A percentile compares a stretch with the other conserved stretches of the same genome.
phyloP scores from a whole-genome alignment of 495 filamentous ascomycete genomes.

The Hypoxylon cercidicola region DNA sequence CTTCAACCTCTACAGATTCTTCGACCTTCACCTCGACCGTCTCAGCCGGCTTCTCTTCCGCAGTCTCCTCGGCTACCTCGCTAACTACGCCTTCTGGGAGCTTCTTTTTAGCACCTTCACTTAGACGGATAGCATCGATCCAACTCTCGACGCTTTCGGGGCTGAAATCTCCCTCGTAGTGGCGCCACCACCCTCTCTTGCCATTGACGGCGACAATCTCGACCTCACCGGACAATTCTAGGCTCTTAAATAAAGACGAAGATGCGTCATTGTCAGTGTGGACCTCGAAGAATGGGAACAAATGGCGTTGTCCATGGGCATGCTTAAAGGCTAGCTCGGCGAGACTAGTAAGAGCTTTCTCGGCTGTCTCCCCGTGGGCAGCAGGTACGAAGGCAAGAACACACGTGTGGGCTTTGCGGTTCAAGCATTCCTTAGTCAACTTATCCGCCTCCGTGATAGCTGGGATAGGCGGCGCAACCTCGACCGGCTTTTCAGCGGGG shows the following conservation, averaged over 20 bases:
- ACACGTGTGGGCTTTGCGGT: slow-evolving; percentile 81
- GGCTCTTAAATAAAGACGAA: slow-evolving; percentile 63
- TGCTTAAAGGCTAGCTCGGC: slow-evolving; percentile 81
- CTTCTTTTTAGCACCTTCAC: slow-evolving; percentile 83
- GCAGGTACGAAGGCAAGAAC: slow-evolving; percentile 81
- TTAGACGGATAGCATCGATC: slow-evolving; percentile 88
- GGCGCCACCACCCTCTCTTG: slow-evolving; percentile 85
- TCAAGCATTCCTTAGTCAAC: slow-evolving; percentile 77
- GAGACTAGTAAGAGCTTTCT: slow-evolving; percentile 71
- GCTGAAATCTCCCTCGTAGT: slow-evolving; percentile 69
- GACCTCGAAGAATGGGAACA: slow-evolving; percentile 86
- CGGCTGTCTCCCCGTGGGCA: slow-evolving; percentile 60
- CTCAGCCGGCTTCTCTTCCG: slow-evolving; percentile 51
- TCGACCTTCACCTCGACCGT: slow-evolving; percentile 45
- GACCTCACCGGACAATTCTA: slow-evolving; percentile 67
- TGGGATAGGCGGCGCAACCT: slow-evolving; percentile 65
- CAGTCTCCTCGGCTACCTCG: slow-evolving; percentile 61
- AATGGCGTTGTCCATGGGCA: slow-evolving; percentile 65
- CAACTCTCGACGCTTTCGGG: slow-evolving; percentile 76
- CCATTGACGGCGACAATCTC: slow-evolving; percentile 86
- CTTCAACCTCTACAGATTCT: slow-evolving; percentile 37
- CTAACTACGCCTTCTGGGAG: slow-evolving; percentile 79
- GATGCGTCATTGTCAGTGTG: slow-evolving; percentile 69
- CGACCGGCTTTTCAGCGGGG: slow-evolving; percentile 54
- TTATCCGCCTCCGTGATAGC: slow-evolving; percentile 63